phyloP scores from a whole-genome alignment of 2,329 filamentous ascomycete genomes.

The Diaporthe sp. region DNA sequence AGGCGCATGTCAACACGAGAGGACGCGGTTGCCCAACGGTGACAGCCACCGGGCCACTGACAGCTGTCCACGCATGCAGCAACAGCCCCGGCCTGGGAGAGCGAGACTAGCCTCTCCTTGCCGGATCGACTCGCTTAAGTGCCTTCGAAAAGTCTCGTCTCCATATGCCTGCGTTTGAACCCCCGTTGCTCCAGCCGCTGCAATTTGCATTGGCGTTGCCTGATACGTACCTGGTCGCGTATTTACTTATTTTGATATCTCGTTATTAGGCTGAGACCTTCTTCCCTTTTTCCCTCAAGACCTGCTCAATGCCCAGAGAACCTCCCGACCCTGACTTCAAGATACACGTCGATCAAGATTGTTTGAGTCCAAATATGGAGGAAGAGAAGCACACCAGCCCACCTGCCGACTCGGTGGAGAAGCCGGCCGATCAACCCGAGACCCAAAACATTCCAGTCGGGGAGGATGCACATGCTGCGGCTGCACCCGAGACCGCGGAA shows the following conservation, averaged over 20 bases:
- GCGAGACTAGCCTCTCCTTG: conserved; percentile 25
- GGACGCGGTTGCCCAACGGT: conserved; percentile 9
- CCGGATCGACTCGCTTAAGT: conserved; percentile 12
- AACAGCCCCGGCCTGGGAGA: conserved; percentile 9
- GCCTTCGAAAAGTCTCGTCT: conserved; percentile 7
- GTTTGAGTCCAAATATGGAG: conserved; percentile 56
- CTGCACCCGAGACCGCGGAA: not conserved
- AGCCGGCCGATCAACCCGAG: conserved; percentile 11
- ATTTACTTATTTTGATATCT: conserved; percentile 5
- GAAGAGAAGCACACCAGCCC: conserved; percentile 38
- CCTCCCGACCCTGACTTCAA: conserved; percentile 57
- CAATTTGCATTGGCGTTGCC: conserved; percentile 10
- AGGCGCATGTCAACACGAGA: conserved; percentile 32
- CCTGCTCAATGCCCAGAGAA: conserved; percentile 26
- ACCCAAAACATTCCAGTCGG: conserved; percentile 9
- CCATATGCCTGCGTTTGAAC: conserved; percentile 4
- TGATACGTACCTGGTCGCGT: conserved; percentile 26
- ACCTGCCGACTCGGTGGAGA: conserved; percentile 18
- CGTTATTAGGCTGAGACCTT: conserved; percentile 6
- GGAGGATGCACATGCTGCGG: conserved; percentile 22
- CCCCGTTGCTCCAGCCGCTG: conserved; percentile 27
- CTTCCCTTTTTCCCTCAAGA: not conserved
- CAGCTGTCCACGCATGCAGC: conserved; percentile 34
- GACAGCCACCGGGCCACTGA: conserved; percentile 21
- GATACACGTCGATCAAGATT: conserved; percentile 62